Percentiles rank a stretch among this genome's conserved stretches.
These are phyloP conservation scores for Fallopia convolvulus DNA, from an alignment of 148 eudicot species.

Conservation along the genomic window DNA sequence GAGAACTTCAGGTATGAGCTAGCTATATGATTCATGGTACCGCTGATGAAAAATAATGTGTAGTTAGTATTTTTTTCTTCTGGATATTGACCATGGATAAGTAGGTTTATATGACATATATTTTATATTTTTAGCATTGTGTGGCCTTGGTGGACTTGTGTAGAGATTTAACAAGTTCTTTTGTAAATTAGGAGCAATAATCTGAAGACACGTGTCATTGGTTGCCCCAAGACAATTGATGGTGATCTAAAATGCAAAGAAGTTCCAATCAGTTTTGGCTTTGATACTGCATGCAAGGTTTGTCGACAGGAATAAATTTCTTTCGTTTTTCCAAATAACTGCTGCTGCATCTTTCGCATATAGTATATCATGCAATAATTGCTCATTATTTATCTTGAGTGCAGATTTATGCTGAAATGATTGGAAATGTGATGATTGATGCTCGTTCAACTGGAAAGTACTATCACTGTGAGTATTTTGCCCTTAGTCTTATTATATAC, in stretches of 20 bases:
- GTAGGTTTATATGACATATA: not conserved
- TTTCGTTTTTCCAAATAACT: not conserved
- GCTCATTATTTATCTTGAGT: not conserved
- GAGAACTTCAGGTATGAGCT: slow-evolving; percentile 72
- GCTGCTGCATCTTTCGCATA: not conserved
- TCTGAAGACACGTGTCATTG: slow-evolving; percentile 80
- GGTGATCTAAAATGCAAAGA: slow-evolving; percentile 97
- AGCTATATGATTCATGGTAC: not conserved
- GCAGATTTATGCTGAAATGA: slow-evolving; percentile 98
- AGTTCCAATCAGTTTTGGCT: slow-evolving; percentile 93
- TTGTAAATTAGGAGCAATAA: slow-evolving; percentile 60
- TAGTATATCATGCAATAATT: not conserved
- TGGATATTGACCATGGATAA: no score
- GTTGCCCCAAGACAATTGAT: slow-evolving; percentile 99
- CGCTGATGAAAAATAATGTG: not conserved
- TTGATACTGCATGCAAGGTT: slow-evolving; percentile 99
- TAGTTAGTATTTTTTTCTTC: not conserved
- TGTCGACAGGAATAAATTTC: not conserved
- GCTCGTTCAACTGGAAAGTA: slow-evolving; percentile 99
- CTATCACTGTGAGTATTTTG: slow-evolving; percentile 77
- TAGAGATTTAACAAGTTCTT: not conserved
- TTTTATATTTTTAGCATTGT: not conserved
- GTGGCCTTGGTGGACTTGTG: not conserved
- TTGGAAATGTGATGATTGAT: slow-evolving; percentile 97
- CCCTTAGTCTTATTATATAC: not conserved